These are phyloP conservation scores for Eucalyptus viminalis DNA, from an alignment of 345 rosid species.

Conservation along the genomic window DNA sequence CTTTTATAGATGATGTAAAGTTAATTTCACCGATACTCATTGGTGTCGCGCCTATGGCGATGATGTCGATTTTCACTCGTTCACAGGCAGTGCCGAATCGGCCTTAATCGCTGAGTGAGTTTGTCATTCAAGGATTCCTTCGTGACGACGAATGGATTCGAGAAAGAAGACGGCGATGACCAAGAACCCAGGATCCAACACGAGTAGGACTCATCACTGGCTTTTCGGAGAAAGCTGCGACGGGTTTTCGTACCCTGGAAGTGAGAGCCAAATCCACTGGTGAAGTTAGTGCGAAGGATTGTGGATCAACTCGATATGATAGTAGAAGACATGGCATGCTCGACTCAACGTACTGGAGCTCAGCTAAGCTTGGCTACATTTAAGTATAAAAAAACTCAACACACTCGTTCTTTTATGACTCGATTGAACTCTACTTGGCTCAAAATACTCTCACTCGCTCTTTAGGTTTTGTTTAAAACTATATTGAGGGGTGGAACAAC, in stretches of 20 bases:
- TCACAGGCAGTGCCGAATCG: background rate
- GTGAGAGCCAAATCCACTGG: background rate
- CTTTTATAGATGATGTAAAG: background rate
- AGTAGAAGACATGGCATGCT: background rate
- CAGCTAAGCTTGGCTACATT: background rate
- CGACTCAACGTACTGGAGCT: fast-evolving
- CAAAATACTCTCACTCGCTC: fast-evolving
- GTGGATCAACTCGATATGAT: background rate
- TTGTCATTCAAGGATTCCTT: background rate
- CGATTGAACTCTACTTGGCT: background rate
- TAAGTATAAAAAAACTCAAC: background rate
- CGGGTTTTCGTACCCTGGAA: background rate
- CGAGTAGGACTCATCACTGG: background rate
- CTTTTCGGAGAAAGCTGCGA: background rate
- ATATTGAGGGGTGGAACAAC: fast-evolving
- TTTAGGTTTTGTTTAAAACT: background rate
- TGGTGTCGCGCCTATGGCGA: background rate
- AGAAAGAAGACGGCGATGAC: background rate
- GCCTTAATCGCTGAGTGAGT: background rate
- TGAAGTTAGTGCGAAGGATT: background rate
- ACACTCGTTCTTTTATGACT: background rate
- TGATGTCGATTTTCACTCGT: background rate
- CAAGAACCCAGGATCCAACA: background rate
- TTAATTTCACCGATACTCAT: background rate
- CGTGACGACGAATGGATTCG: background rate